Evolutionary conservation across 805 yeast genomes (phyloP).

Genomic region (Monosporozyma aquatica): DNA sequence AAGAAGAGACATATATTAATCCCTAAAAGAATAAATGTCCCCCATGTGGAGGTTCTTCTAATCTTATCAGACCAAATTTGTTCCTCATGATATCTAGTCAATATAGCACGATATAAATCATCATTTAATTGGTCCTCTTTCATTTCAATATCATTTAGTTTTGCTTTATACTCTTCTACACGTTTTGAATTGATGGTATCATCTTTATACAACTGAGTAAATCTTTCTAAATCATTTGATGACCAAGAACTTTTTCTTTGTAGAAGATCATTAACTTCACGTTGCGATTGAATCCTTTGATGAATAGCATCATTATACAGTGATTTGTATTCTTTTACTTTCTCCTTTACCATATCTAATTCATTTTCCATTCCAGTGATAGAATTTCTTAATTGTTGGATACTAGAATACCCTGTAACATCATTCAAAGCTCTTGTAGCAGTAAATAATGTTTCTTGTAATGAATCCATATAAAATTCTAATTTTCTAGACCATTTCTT

Average conservation of each 20-base stretch:
- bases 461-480: conserved; percentile 42
- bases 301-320: conserved; percentile 53
- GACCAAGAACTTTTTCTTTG: conserved; percentile 82
- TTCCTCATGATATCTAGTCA: conserved; percentile 90
- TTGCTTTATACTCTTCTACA: conserved; percentile 43
- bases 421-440: conserved; percentile 72
- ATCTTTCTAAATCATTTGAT: conserved; percentile 67
- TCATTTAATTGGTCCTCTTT: conserved; percentile 62
- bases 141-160: conserved; percentile 46
- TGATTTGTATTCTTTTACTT: conserved; percentile 41
- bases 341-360: conserved; percentile 39
- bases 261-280: conserved; percentile 75
- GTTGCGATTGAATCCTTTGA: conserved; percentile 60
- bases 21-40: conserved; percentile 85
- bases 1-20: conserved; percentile 70
- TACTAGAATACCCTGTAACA: conserved; percentile 81
- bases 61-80: conserved; percentile 98
- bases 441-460: conserved; percentile 48
- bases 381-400: conserved; percentile 57
- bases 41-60: conserved; percentile 92
- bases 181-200: conserved; percentile 65
- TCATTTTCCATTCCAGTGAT: conserved; percentile 50
- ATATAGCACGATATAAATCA: conserved; percentile 62
- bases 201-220: conserved; percentile 69
- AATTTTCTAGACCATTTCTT: conserved; percentile 36